Evolutionary conservation across 2,329 filamentous ascomycete species (phyloP), one percentile per base, ranked within the genome.

Genomic region (Bimuria novae-zelandiae): DNA sequence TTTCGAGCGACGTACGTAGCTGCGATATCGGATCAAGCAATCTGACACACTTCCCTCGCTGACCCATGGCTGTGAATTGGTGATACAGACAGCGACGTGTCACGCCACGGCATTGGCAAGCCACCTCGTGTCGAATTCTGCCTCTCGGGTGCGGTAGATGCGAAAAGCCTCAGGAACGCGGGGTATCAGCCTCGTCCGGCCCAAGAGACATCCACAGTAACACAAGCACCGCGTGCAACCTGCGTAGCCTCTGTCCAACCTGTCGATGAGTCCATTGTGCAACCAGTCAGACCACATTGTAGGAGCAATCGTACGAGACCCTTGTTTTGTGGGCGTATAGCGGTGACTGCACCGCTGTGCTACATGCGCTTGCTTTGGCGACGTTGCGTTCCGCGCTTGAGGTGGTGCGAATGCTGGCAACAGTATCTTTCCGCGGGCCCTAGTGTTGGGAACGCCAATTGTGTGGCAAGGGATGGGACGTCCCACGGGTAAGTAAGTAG

Each of bases 281-380:
- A 12, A 55, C 57, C 47, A 56, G 30, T 58, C 55, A 58, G 50
- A 40, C 55, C 52, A 58, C 49, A 27, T 10, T 23, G 30, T 21
- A 16, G 43, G 8, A 45, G 23, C n/a, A 33, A 60, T 60, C 52
- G 47, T 55, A 57, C 54, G 54, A 60, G 49, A 53, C 25, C 40
- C 45, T 14, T 40, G 44, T 4, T 32, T 32, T 14, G 11, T 21
- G 19, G 12, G 10, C 10, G 22, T 11, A 21, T 22, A 23, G n/a
- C 37, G 21, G 37, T 40, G 19, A 37, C 37, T 23, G 21, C 7
- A 14, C 22, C 17, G 39, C 16, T 17, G 39, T 41, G 23, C 23
- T 8, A 41, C 39, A 22, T 29, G 30, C 39, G 22, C 39, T 23
- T 41, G n/a, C 22, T 36, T 50, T 30, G 35, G 23, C 33, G 22